Evolutionary conservation across 2,329 filamentous ascomycete genomes (phyloP), one percentile per base, ranked within the genome.

Genomic region (Hypoxylon sp.): DNA sequence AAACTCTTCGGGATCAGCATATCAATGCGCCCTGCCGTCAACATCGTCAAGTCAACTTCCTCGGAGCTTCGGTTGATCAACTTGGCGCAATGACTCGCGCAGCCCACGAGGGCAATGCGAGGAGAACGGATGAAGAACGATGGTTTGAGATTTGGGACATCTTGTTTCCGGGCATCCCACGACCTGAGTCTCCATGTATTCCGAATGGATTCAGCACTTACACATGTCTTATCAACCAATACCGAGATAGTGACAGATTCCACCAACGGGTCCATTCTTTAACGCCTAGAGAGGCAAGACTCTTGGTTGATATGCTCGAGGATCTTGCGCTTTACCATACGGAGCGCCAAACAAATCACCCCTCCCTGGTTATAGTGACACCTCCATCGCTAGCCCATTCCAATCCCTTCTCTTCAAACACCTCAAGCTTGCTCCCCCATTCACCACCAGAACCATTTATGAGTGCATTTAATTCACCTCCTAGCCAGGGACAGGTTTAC

Each of bases 61-160:
- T 39, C 17, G 44, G 59, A 4, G 44, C 48, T 35, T 51, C 64
- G 13, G 4, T 0, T 11, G 53, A 62, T 2, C 42, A 48, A 13
- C 2, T 50, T 39, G n/a, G 44, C 0, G 3, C 2, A 2, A 62
- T 67, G 58, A 39, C 3, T 6, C 8, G 0, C 8, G 27, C 37
- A 32, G 29, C 52, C 8, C 42, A 1, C 15, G 15, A 32, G 7
- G 21, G 10, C 2, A 48, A 24, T 4, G 13, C 54, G 2, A 13
- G 24, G n/a, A 13, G 24, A 17, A 48, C 10, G n/a, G 54, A 57
- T 0, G 19, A 17, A n/a, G 53, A 37, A 1, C 42, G 59, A 17
- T 67, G 53, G 58, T 62, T 19, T 42, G 21, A 19, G 5, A 62
- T 67, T 7, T 66, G 58, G 57, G 15, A 35, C 0, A 48, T 46